Evolutionary conservation across 495 filamentous ascomycete species (phyloP), one percentile per base, ranked within the genome.

Genomic region (Penicillium psychrofluorescens): DNA sequence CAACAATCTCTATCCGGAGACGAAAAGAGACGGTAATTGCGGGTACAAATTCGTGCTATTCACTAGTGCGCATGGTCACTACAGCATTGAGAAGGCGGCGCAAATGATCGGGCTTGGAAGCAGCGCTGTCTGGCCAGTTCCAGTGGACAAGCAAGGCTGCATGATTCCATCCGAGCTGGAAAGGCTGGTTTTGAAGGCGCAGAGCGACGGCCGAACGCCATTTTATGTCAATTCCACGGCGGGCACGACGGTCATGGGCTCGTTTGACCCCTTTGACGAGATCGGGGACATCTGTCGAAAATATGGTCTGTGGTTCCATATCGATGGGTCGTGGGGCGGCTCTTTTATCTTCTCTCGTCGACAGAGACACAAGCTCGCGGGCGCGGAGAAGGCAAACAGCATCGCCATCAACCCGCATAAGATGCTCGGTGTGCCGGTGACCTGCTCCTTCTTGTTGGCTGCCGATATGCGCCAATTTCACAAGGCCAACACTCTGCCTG

Each of bases 211-310:
- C 33, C 75, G 77, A 43, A 90, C 85, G 6, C 91, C 92, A 0
- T 87, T 98, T 53, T 98, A 91, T 66, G 88, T 96, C 57, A 96
- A 95, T 57, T 85, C 91, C 5, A 95, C 91, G 1, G 91, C 92
- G 4, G 91, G 91, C 13, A 96, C 92, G 11, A 98, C 92, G 3
- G 92, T 95, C 8, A 65, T 90, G 45, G 92, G 91, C 13, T 88
- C 86, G 11, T 98, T 84, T 59, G 91, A 96, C 61, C 87, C 86
- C 2, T 81, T 96, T 49, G 58, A 71, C 14, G 76, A 71, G 10
- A 84, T 96, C 48, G 74, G 83, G 1, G 75, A 72, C 27, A 70
- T 96, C 11, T 95, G 89, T 70, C 62, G 74, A 39, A 72, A 74
- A 46, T 68, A 87, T 54, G 76, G 77, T 29, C 67, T 97, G 33